A percentile compares a stretch with the other conserved stretches of the same genome.
phyloP scores from a whole-genome alignment of 1,139 yeast genomes.

The Suhomyces guaymorum region DNA sequence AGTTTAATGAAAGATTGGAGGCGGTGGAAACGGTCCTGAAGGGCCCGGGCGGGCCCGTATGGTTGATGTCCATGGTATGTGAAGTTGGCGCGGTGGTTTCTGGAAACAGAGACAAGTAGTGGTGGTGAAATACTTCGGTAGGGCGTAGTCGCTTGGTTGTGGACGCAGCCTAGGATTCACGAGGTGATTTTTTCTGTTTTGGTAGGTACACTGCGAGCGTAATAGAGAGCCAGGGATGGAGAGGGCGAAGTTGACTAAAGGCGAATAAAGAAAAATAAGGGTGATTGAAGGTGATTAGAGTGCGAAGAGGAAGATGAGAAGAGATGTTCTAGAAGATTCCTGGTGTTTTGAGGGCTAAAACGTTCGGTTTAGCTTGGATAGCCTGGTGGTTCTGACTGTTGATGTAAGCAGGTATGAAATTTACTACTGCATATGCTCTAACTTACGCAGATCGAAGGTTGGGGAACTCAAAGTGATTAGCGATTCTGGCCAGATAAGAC shows the following conservation, averaged over 20 bases:
- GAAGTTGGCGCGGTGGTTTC: neutral
- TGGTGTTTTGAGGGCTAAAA: no score
- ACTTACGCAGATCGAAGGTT: no score
- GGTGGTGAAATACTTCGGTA: neutral
- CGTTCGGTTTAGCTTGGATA: no score
- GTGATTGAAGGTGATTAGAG: no score
- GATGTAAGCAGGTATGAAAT: neutral
- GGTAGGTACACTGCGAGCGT: slow-evolving; percentile 2
- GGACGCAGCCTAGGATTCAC: neutral
- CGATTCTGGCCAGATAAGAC: no score
- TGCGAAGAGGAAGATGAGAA: no score
- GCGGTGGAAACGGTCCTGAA: slow-evolving; percentile 43
- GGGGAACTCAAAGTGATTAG: no score
- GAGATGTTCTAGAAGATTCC: no score
- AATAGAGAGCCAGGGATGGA: neutral
- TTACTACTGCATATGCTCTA: neutral
- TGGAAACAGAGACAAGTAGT: neutral
- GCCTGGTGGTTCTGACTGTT: no score
- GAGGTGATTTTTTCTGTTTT: slow-evolving; percentile 4
- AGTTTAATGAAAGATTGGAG: slow-evolving; percentile 32
- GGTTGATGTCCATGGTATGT: slow-evolving; percentile 7
- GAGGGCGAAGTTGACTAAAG: no score
- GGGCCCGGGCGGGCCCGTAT: slow-evolving; percentile 20
- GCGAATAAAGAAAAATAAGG: no score
- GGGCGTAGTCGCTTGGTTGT: neutral